Conservation (phyloP, 2,329 filamentous ascomycete genomes). For the Raffaelea arxii region DNA sequence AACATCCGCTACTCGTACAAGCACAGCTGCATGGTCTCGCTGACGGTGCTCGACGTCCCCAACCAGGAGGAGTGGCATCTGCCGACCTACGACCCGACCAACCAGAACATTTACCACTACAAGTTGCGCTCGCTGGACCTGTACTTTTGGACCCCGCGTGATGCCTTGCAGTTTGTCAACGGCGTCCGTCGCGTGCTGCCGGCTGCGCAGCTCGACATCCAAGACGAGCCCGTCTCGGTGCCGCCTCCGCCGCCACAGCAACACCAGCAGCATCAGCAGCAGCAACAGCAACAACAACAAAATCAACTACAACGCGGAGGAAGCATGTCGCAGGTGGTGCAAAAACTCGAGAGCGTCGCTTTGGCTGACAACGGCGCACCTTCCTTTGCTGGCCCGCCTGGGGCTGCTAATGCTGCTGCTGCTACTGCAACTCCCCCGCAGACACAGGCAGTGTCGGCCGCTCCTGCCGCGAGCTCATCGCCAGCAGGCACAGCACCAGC, state of each 20-base stretch:
- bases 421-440: neutral
- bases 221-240: slow-evolving; percentile 50
- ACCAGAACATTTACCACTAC: slow-evolving; percentile 72
- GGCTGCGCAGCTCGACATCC: slow-evolving; percentile 48
- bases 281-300: slow-evolving; percentile 22
- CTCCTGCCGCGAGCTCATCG: neutral
- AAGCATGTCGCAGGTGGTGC: slow-evolving; percentile 59
- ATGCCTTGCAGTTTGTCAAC: slow-evolving; percentile 62
- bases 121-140: slow-evolving; percentile 65
- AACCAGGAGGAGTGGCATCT: slow-evolving; percentile 62
- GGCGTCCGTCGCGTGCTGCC: slow-evolving; percentile 57
- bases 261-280: slow-evolving; percentile 19
- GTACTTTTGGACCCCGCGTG: slow-evolving; percentile 69
- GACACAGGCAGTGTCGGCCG: neutral
- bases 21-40: slow-evolving; percentile 60
- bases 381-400: slow-evolving; percentile 31
- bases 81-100: slow-evolving; percentile 59
- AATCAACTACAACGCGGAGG: slow-evolving; percentile 27
- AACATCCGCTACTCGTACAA: slow-evolving; percentile 63
- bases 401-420: slow-evolving; percentile 6
- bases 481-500: slow-evolving; percentile 6
- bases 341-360: slow-evolving; percentile 62
- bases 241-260: slow-evolving; percentile 19
- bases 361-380: slow-evolving; percentile 40
- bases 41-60: slow-evolving; percentile 48